phyloP scores from a whole-genome alignment of 1,284 basidiomycete genomes.

The Ceratobasidium sp. region DNA sequence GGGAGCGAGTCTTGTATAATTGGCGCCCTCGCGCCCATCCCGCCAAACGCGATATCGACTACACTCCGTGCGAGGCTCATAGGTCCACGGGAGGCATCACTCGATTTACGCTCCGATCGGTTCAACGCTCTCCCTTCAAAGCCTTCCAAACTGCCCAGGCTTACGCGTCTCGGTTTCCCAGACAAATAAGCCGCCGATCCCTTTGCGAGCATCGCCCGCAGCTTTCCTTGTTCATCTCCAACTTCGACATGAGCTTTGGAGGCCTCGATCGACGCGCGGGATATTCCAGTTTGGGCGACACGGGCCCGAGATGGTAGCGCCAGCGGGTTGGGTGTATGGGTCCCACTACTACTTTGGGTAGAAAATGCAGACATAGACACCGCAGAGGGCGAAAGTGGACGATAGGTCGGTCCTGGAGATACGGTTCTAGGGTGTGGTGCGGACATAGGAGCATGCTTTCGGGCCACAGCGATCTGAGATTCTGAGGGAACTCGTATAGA shows the following conservation, averaged over 20 bases:
- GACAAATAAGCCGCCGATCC: constrained; percentile 62
- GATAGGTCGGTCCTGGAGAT: constrained; percentile 30
- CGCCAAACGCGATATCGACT: constrained; percentile 39
- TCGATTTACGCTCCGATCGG: constrained; percentile 15
- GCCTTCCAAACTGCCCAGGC: constrained; percentile 26
- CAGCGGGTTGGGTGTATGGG: constrained; percentile 38
- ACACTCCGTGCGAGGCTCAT: constrained; percentile 30
- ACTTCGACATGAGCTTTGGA: constrained; percentile 82
- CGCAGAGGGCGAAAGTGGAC: constrained; percentile 38
- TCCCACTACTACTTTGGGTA: constrained; percentile 13
- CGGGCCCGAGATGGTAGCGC: constrained; percentile 63
- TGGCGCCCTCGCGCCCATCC: constrained; percentile 3
- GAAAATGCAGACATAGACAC: constrained; percentile 37
- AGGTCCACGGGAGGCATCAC: constrained; percentile 20
- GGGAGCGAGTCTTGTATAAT: constrained; percentile 11
- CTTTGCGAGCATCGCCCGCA: constrained; percentile 71
- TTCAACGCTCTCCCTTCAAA: constrained; percentile 18
- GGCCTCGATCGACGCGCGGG: constrained; percentile 74
- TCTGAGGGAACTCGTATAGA: constrained; percentile 38
- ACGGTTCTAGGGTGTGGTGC: constrained; percentile 35
- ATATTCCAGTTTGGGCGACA: constrained; percentile 69
- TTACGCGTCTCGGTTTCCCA: constrained; percentile 27
- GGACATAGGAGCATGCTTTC: constrained; percentile 26
- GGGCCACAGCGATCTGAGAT: constrained; percentile 15
- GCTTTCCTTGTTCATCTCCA: constrained; percentile 78